Evolutionary conservation across 441 rosid species (phyloP).

Genomic region (Euphorbia celastroides): DNA sequence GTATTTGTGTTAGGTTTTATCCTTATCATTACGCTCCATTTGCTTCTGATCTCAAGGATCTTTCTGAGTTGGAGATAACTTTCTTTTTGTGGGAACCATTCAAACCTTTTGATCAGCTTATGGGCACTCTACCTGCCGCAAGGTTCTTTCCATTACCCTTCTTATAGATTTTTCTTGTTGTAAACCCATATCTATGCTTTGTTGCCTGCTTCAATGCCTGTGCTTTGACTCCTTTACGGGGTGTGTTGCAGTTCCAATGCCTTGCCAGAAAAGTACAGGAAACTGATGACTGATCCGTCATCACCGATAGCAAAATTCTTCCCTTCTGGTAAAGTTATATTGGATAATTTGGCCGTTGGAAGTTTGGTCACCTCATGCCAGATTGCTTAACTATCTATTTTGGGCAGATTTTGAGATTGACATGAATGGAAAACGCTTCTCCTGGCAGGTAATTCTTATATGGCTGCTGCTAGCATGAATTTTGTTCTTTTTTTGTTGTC

Average conservation of each 20-base stretch:
- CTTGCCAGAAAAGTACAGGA: constrained; percentile 68
- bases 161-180: neutral
- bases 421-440: constrained; percentile 95
- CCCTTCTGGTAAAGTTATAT: constrained; percentile 57
- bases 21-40: constrained; percentile 98
- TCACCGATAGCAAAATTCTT: constrained; percentile 74
- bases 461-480: neutral
- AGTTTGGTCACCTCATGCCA: constrained; percentile 8
- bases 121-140: constrained; percentile 97
- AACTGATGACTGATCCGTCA: constrained; percentile 77
- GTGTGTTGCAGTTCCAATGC: constrained; percentile 65
- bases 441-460: constrained; percentile 80
- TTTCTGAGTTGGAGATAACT: constrained; percentile 76
- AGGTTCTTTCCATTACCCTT: constrained; percentile 41
- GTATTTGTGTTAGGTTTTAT: constrained; percentile 71
- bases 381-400: constrained; percentile 18
- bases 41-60: constrained; percentile 90
- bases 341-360: constrained; percentile 13
- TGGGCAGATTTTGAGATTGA: constrained; percentile 86
- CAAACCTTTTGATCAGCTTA: constrained; percentile 96
- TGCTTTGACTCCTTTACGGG: constrained; percentile 14
- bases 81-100: constrained; percentile 87
- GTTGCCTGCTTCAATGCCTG: constrained; percentile 2
- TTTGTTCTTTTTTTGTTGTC: neutral
- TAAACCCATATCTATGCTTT: neutral